phyloP scores from a whole-genome alignment of 371 early-diverging fungal species.

The Lichtheimia ramosa region DNA sequence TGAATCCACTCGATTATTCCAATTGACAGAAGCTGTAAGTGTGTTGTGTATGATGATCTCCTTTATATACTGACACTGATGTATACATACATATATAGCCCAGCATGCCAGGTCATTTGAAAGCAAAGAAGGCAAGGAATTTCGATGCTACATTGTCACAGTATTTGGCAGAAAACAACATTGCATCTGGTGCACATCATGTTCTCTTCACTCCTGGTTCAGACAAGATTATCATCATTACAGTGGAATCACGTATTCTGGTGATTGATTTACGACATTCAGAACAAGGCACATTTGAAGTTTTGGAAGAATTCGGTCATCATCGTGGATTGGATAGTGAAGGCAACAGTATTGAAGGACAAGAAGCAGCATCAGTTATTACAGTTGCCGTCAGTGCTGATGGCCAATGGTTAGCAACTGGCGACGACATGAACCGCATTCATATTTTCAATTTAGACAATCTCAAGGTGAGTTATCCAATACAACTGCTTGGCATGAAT shows the following conservation, averaged over 20 bases:
- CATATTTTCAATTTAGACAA: constrained; percentile 78
- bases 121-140: constrained; percentile 51
- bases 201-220: constrained; percentile 75
- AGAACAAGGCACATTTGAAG: constrained; percentile 51
- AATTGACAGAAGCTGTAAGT: constrained; percentile 55
- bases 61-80: no score
- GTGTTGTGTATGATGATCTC: no score
- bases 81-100: background rate
- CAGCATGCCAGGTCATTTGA: constrained; percentile 30
- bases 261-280: constrained; percentile 62
- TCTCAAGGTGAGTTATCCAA: constrained; percentile 65
- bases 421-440: constrained; percentile 74
- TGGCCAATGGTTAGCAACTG: constrained; percentile 81
- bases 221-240: constrained; percentile 61
- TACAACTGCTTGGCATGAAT: background rate
- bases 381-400: constrained; percentile 74
- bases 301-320: constrained; percentile 60
- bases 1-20: constrained; percentile 71
- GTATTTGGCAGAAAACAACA: constrained; percentile 30
- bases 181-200: constrained; percentile 54
- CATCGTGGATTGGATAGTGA: constrained; percentile 62
- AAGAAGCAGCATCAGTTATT: constrained; percentile 57
- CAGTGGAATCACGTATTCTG: constrained; percentile 63
- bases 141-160: constrained; percentile 40
- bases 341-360: constrained; percentile 43